Base-by-base conservation (phyloP, 2,329 filamentous ascomycete genomes). In the Verticillium isaacii region DNA sequence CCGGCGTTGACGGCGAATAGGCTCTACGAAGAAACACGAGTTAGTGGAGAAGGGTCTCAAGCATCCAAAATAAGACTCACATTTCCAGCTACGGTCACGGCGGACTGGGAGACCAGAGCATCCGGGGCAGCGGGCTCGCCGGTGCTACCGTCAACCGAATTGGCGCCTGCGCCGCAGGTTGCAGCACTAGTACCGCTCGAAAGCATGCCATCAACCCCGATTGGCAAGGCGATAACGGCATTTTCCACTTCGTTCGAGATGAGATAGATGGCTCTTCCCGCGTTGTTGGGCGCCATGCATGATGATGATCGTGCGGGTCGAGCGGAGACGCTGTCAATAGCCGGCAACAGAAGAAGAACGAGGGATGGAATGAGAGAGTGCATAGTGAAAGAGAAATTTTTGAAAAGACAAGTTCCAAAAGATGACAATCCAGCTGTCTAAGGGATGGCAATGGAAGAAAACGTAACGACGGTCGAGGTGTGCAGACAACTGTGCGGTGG, bases 1-100 rank as follows among this genome's bases (percentile, higher is more conserved):
- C 82, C 82, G 1, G 82, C 71, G 60, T 84, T 85, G 52, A 86
- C 82, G 1, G 82, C 81, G 63, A 88, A 85, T 1, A 87, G 62
- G 61, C 73, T 70, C 83, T 85, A 59, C 52, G 19, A 4, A 19
- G 36, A 45, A 8, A 6, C 5, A 19, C 1, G 15, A 19, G 39
- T 45, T 9, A 45, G 39, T 6, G 7, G 39, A 45, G 25, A 25
- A 25, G 25, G 3, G 25, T 25, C 25, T 25, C 25, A 25, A 5
- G 56, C n/a, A 32, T n/a, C n/a, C 5, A 8, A 32, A 57, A n/a
- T 5, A 32, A 19, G 11, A 67, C 77, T 70, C 73, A 86, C 85
- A 32, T 80, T 75, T 39, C 80, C 83, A 6, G 75, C 77, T 1
- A 85, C 68, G 3, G 77, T 78, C 59, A 87, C 61, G 2, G 81